Evolutionary conservation across 352 stramenopile species (phyloP), one percentile per base, ranked within the genome.

Genomic region (Albugo laibachii): DNA sequence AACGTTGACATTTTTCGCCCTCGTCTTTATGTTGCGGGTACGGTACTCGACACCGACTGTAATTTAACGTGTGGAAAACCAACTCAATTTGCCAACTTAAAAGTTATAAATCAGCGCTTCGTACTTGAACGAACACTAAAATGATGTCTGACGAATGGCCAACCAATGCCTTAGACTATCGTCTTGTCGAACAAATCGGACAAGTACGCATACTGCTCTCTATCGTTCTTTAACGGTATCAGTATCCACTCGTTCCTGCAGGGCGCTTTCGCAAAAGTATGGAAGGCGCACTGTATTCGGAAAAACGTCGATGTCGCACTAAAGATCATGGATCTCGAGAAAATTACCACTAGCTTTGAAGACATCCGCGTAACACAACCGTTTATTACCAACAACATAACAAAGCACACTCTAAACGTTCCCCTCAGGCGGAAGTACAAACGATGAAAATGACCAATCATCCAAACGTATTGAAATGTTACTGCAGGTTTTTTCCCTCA

Each of bases 271-370:
- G 95, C 95, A 19, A 97, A 96, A 50, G 95, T 99, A 18, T 98
- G 89, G 82, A 95, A 94, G 59, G 95, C 93, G 13, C 85, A 83
- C 58, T 97, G 84, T 50, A 61, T 58, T 50, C 59, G 80, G 27
- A 94, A 93, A 61, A 79, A 87, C 54, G 69, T 66, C 45, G 66
- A 89, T 53, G 80, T 96, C 52, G 94, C 94, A 36, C 96, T 99
- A 54, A 99, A 99, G 65, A 95, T 99, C 53, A 96, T 99, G 73
- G 95, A 99, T 66, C 71, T 99, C 27, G 95, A 99, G 65, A 96
- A 98, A 64, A 96, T 98, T 53, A 96, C 93, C 42, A 95, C 91
- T 16, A 96, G 75, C 64, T 92, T 92, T 61, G 78, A 91, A 60
- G 80, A 92, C 54, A 92, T 92, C 41, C 77, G 80, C 13, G 78